Base-by-base conservation (phyloP, 169 alveolate species). In the Plasmodium sp. region DNA sequence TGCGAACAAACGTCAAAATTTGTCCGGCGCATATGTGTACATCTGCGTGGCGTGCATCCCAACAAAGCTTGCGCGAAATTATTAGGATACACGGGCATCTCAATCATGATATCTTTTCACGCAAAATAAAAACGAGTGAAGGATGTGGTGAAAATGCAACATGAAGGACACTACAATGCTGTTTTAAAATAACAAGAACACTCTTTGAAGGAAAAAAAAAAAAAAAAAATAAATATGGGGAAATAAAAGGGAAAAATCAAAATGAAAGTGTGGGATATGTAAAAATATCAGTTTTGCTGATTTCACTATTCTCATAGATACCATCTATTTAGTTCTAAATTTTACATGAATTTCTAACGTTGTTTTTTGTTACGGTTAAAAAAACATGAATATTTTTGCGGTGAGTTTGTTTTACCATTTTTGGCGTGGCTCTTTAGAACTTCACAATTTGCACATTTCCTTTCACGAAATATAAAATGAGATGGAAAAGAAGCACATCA, bases 381-480 rank as follows among this genome's bases (percentile, higher is more conserved):
- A 84, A 84, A 84, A 54, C n/a, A 31, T 67, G 39, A 67, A 27
- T 67, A 67, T 71, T 67, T 84, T 16, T 9, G 36, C 9, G 74
- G 48, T 67, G 14, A 33, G 16, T 16, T 22, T 22, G 10, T 39
- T 84, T 33, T 84, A 62, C 51, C 27, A 36, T 84, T 67, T 67
- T 83, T 67, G 48, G 6, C 14, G 41, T 36, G 7, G 22, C 51
- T 31, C 27, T 22, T 62, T 36, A 83, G 22, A 58, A 83, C 71
- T 36, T 41, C n/a, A 36, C 33, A n/a, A 43, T 84, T 85, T 85
- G 88, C 94, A 88, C 94, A 88, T 88, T 86, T 62, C 72, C 22
- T 79, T 79, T 27, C 94, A 67, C 74, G 16, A 41, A 71, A 27
- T 84, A 54, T 27, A 58, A 58, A 58, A 62, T 56, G 34, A 39